Evolutionary conservation across 148 eudicot genomes (phyloP).

Genomic region (Mesembryanthemum crystallinum): DNA sequence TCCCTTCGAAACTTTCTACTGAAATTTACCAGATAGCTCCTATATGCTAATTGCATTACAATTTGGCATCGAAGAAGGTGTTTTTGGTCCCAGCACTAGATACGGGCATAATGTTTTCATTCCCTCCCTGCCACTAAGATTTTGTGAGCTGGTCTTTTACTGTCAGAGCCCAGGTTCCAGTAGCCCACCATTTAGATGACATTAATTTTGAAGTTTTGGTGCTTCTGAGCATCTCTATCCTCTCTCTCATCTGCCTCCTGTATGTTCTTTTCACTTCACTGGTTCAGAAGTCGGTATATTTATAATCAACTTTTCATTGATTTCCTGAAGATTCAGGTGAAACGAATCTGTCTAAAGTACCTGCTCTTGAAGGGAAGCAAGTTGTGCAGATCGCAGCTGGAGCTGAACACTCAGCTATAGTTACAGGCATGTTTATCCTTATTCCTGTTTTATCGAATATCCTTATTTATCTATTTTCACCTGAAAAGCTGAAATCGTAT

Average conservation of each 20-base stretch:
- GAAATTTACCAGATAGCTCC: background rate
- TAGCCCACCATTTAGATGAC: background rate
- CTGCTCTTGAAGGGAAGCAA: constrained; percentile 37
- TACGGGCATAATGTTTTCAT: background rate
- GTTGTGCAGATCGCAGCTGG: constrained; percentile 71
- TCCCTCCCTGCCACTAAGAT: background rate
- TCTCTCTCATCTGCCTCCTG: background rate
- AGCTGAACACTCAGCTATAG: constrained; percentile 81
- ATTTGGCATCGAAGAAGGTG: background rate
- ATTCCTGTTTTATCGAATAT: background rate
- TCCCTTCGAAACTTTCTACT: background rate
- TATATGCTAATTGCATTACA: background rate
- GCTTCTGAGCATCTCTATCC: background rate
- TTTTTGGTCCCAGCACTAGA: too few relatives aligned
- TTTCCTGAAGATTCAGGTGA: constrained; percentile 34
- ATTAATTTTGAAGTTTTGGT: background rate
- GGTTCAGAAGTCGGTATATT: too few relatives aligned
- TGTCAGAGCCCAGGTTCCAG: background rate
- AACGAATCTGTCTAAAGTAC: constrained; percentile 28
- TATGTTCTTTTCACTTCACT: background rate
- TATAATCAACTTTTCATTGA: background rate
- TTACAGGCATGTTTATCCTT: constrained; percentile 47
- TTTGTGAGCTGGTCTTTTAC: too few relatives aligned
- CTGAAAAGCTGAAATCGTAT: background rate
- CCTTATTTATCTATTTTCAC: background rate